Evolutionary conservation across 2,329 filamentous ascomycete genomes (phyloP), one percentile per base, ranked within the genome.

Genomic region (Blumeria graminis): DNA sequence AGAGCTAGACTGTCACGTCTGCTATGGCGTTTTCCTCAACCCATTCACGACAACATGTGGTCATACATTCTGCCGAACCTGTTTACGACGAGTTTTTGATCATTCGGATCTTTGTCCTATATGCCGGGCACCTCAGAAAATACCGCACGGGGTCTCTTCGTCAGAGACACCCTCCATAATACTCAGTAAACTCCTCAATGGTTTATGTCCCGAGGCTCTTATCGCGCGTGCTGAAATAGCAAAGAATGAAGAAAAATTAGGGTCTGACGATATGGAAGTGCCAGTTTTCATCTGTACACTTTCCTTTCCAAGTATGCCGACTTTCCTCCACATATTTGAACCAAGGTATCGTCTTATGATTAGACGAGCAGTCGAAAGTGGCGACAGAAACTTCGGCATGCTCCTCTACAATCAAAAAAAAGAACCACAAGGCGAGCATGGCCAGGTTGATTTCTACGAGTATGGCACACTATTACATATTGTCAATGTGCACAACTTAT

Each of bases 291-390:
- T 93, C 35, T 92, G 85, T 68, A 87, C 86, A 0, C 69, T 93
- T 8, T 77, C 86, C 0, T 90, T 92, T 62, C 89, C 89, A 0
- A 73, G 75, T 1, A 87, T 90, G 78, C 86, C 84, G 0, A 89
- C 86, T 0, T 92, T 92, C 62, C 71, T 94, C 3, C 85, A 93
- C 63, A 78, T 95, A n/a, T 94, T 94, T 65, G 89, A 94, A 66
- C 85, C 86, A n/a, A 77, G 85, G 6, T 94, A 94, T 66, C 79
- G 86, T 7, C 73, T 92, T n/a, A 92, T 94, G 86, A 82, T 94
- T 39, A 76, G 83, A 51, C 78, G 87, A 38, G 83, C 80, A 0
- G 71, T 93, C 56, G 82, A 88, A 60, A 71, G 64, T 57, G 79
- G 80, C 0, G 78, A 83, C 58, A 73, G 78, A 13, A 84, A 79